Evolutionary conservation across 768 basidiomycete genomes (phyloP).

Genomic region (Xanthoconium purpureum): DNA sequence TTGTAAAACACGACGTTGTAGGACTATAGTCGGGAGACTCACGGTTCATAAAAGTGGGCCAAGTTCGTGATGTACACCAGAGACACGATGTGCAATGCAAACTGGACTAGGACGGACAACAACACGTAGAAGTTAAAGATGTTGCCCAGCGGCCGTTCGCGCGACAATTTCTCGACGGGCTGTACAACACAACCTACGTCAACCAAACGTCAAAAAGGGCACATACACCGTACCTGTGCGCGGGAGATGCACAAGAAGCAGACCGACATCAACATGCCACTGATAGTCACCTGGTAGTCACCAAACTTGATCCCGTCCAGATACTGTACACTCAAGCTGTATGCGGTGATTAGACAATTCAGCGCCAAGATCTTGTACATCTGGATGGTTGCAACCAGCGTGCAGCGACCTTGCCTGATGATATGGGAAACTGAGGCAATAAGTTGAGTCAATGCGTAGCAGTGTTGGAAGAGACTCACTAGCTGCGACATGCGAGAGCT

Average conservation of each 20-base stretch:
- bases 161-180: slow-evolving; percentile 95
- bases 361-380: slow-evolving; percentile 99
- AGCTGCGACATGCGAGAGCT: slow-evolving; percentile 94
- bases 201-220: neutral
- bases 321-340: slow-evolving; percentile 95
- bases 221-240: slow-evolving; percentile 69
- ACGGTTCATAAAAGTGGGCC: slow-evolving; percentile 76
- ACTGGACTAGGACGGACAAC: slow-evolving; percentile 87
- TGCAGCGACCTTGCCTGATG: slow-evolving; percentile 97
- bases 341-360: slow-evolving; percentile 98
- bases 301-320: slow-evolving; percentile 99
- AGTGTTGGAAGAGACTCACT: slow-evolving; percentile 51
- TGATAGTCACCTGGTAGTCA: slow-evolving; percentile 97
- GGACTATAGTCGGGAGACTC: slow-evolving; percentile 30
- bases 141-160: slow-evolving; percentile 89
- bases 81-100: slow-evolving; percentile 86
- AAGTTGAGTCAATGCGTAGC: neutral
- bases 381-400: slow-evolving; percentile 96
- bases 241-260: slow-evolving; percentile 98
- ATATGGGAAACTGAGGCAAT: slow-evolving; percentile 83
- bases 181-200: slow-evolving; percentile 49
- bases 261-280: slow-evolving; percentile 90
- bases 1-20: neutral
- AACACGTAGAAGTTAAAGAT: slow-evolving; percentile 98
- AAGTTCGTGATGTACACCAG: slow-evolving; percentile 92